A percentile compares a stretch with the other conserved stretches of the same genome.
Conservation (phyloP, 148 eudicot genomes). For the Rheum nobile region DNA sequence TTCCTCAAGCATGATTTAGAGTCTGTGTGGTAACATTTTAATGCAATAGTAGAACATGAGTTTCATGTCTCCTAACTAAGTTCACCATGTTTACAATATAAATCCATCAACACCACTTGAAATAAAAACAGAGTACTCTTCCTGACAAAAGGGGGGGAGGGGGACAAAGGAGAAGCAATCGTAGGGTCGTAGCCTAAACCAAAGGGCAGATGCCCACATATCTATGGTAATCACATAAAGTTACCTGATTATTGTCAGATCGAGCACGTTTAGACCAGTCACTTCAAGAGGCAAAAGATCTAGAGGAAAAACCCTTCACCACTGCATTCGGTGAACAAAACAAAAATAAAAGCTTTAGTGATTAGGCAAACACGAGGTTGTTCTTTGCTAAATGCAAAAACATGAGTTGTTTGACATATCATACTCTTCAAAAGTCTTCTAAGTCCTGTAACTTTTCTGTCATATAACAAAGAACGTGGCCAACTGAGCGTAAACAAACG, state of each 20-base stretch:
- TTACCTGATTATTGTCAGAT: constrained; percentile 75
- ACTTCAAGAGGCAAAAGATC: constrained; percentile 65
- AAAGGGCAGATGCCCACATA: background rate
- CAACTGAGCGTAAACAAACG: no score
- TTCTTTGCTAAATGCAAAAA: background rate
- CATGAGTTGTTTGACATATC: constrained; percentile 3
- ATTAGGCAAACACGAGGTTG: background rate
- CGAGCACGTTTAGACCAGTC: constrained; percentile 56
- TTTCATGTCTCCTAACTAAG: background rate
- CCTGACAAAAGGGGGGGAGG: background rate
- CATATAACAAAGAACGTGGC: constrained; percentile 62
- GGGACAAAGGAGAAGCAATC: background rate
- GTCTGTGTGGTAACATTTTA: constrained; percentile 23
- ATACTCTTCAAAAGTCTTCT: constrained; percentile 87
- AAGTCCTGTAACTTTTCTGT: constrained; percentile 75
- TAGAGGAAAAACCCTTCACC: constrained; percentile 79
- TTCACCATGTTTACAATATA: background rate
- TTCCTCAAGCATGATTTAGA: constrained; percentile 75
- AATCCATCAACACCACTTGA: background rate
- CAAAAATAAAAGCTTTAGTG: background rate
- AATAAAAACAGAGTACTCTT: no score
- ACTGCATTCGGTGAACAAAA: constrained; percentile 78
- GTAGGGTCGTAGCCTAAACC: background rate
- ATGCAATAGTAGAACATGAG: background rate
- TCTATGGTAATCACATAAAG: background rate